A percentile compares a stretch with the other conserved stretches of the same genome.
Conservation (phyloP, 1,139 yeast genomes). For the Pichia inconspicua region DNA sequence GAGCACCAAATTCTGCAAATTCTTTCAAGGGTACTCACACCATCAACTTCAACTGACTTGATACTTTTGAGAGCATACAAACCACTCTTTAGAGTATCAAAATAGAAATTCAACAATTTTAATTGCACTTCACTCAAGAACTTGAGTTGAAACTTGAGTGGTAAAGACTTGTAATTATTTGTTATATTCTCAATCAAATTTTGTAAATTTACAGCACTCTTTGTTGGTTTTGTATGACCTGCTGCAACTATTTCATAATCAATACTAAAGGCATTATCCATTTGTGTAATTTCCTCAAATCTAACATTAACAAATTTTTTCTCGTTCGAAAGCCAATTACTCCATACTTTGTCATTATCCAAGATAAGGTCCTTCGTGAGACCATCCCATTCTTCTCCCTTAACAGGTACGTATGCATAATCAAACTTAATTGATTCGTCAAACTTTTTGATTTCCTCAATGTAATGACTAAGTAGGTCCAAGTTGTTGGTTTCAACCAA, state of each 20-base stretch:
- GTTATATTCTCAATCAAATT: conserved; percentile 64
- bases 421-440: conserved; percentile 47
- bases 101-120: conserved; percentile 52
- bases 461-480: conserved; percentile 49
- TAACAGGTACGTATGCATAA: conserved; percentile 38
- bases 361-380: conserved; percentile 47
- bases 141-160: conserved; percentile 56
- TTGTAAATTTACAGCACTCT: conserved; percentile 53
- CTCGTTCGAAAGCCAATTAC: conserved; percentile 66
- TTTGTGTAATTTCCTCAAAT: conserved; percentile 47
- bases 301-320: conserved; percentile 47
- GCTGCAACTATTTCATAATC: conserved; percentile 52
- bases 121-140: conserved; percentile 67
- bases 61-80: conserved; percentile 41
- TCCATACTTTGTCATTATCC: conserved; percentile 34
- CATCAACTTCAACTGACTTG: conserved; percentile 21
- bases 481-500: conserved; percentile 28
- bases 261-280: conserved; percentile 49
- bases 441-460: conserved; percentile 52
- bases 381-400: conserved; percentile 42
- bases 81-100: conserved; percentile 40
- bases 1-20: conserved; percentile 59
- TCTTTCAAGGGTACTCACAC: conserved; percentile 40
- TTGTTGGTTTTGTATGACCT: conserved; percentile 51
- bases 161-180: conserved; percentile 48